Percentiles rank a stretch among this genome's conserved stretches.
Evolutionary conservation across 2,329 filamentous ascomycete species (phyloP).

Genomic region (Neophaeococcomyces mojaviensis): DNA sequence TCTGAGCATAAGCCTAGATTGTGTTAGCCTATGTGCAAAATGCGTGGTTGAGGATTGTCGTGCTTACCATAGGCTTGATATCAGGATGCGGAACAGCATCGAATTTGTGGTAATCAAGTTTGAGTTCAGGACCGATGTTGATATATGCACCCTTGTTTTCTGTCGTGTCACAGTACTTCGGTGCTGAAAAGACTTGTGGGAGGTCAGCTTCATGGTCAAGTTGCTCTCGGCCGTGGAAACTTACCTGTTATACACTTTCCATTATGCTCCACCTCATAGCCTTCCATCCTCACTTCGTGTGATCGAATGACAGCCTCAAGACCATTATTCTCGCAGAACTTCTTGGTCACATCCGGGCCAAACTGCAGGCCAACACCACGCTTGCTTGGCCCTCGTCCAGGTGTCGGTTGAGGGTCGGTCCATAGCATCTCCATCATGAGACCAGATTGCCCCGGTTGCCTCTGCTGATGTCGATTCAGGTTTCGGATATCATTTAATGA

Average conservation of each 20-base stretch:
- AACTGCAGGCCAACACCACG: conserved; percentile 94
- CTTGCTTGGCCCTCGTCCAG: conserved; percentile 89
- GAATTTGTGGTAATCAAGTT: conserved; percentile 87
- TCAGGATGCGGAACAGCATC: conserved; percentile 94
- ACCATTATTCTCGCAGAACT: conserved; percentile 93
- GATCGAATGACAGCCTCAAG: conserved; percentile 92
- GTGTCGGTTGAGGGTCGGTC: conserved; percentile 86
- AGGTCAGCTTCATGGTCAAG: conserved; percentile 19
- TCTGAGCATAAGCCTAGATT: conserved; percentile 40
- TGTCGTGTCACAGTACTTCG: conserved; percentile 94
- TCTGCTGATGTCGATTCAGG: conserved; percentile 80
- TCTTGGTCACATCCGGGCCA: conserved; percentile 89
- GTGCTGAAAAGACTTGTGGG: conserved; percentile 77
- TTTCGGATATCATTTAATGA: conserved; percentile 91
- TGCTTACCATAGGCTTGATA: conserved; percentile 75
- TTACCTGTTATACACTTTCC: conserved; percentile 87
- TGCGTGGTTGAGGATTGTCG: too few relatives aligned
- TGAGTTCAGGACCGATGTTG: conserved; percentile 86
- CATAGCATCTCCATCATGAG: conserved; percentile 99
- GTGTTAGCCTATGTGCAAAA: conserved; percentile 1
- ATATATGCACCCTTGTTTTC: conserved; percentile 98
- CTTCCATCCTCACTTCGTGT: conserved; percentile 97
- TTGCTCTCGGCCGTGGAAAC: conserved; percentile 25
- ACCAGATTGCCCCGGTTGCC: conserved; percentile 85
- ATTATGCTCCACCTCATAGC: conserved; percentile 97